A percentile compares a stretch with the other conserved stretches of the same genome.
Evolutionary conservation across 345 rosid species (phyloP).

Genomic region (Psidium guajava): DNA sequence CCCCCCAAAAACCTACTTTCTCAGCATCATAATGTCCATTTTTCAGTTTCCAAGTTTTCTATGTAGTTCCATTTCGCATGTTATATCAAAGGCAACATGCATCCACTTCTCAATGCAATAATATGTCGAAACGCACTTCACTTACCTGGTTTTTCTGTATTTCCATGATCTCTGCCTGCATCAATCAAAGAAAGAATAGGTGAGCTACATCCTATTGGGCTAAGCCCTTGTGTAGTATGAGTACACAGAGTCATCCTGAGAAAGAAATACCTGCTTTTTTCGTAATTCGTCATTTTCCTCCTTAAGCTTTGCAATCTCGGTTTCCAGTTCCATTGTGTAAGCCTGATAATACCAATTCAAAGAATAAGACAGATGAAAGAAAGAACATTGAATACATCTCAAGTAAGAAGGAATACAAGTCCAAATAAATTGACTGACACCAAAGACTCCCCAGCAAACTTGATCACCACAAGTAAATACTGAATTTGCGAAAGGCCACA

Average conservation of each 20-base stretch:
- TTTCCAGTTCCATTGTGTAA: conserved; percentile 91
- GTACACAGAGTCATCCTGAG: neutral
- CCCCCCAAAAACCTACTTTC: neutral
- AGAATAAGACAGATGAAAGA: neutral
- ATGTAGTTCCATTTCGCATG: neutral
- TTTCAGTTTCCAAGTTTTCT: neutral
- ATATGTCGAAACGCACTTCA: neutral
- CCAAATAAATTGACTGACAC: neutral
- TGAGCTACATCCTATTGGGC: neutral
- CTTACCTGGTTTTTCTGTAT: conserved; percentile 80
- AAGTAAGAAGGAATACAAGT: neutral
- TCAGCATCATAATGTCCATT: neutral
- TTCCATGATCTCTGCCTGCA: conserved; percentile 62
- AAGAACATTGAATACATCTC: neutral
- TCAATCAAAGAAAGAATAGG: conserved; percentile 4
- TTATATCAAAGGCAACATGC: neutral
- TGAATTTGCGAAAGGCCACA: neutral
- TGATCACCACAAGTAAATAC: neutral
- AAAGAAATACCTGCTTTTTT: conserved; percentile 56
- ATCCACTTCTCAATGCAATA: neutral
- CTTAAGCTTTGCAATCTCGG: conserved; percentile 75
- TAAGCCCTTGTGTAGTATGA: neutral
- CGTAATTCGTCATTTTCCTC: conserved; percentile 67
- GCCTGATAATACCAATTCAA: conserved; percentile 40
- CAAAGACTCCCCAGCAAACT: neutral